Conservation (phyloP, 352 stramenopile genomes). For the Pythium dissimile region DNA sequence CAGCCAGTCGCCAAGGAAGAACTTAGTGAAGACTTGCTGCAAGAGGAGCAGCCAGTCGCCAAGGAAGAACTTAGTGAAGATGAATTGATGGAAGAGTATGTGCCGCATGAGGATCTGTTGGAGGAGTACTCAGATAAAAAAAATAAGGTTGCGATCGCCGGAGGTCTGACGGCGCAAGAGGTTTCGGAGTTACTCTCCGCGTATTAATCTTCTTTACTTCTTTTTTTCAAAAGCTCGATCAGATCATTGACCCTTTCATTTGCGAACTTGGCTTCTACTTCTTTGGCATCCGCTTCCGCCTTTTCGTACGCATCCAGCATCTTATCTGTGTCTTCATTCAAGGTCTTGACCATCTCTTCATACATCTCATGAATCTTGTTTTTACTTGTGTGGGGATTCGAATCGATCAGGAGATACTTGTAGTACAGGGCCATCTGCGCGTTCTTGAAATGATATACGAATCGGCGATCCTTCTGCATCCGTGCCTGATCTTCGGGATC, state of each 20-base stretch:
- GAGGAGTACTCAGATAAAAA: too few relatives aligned
- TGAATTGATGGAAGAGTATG: too few relatives aligned
- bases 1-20: too few relatives aligned
- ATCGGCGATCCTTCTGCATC: background rate
- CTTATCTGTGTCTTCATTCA: background rate
- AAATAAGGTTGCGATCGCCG: too few relatives aligned
- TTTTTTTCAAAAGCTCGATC: background rate
- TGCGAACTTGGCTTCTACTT: background rate
- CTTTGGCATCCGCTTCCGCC: background rate
- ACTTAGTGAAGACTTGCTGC: too few relatives aligned
- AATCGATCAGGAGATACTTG: slow-evolving; percentile 3
- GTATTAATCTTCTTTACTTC: background rate
- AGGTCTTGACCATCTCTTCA: background rate
- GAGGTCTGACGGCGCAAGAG: too few relatives aligned
- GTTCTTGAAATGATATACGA: slow-evolving; percentile 9
- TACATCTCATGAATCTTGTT: background rate
- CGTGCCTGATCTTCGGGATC: background rate
- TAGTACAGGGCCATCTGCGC: slow-evolving; percentile 5
- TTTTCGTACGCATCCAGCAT: slow-evolving; percentile 4
- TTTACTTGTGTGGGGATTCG: slow-evolving; percentile 1
- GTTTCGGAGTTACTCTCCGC: background rate
- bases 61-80: too few relatives aligned
- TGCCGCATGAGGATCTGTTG: too few relatives aligned
- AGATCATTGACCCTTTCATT: background rate
- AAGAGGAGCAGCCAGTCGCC: too few relatives aligned